Base-by-base conservation (phyloP, 345 rosid genomes). In the Corchorus capsularis region DNA sequence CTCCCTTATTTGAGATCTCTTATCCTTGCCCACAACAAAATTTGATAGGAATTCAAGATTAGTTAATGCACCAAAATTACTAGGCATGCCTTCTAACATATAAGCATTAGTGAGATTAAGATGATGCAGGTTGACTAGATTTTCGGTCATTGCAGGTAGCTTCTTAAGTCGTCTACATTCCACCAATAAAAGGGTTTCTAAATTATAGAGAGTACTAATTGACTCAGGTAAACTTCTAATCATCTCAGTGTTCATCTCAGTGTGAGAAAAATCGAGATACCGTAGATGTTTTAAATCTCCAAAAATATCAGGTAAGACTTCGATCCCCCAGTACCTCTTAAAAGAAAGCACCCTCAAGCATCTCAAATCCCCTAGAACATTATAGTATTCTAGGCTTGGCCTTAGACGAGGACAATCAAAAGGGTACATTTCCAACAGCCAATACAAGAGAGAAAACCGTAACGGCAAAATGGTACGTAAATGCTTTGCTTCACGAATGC, bases 381-480 rank as follows among this genome's bases (percentile, higher is more conserved):
- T 7, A 68, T 74, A 27, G 27, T 0, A 27, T 27, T 27, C 27
- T 72, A 62, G 15, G 4, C 0, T 0, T 0, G 3, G n/a, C n/a
- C n/a, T n/a, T n/a, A n/a, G n/a, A n/a, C n/a, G n/a, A n/a, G n/a
- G n/a, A n/a, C n/a, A n/a, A n/a, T n/a, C n/a, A n/a, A n/a, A n/a
- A n/a, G n/a, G n/a, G n/a, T n/a, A n/a, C n/a, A n/a, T n/a, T n/a
- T n/a, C n/a, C n/a, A n/a, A n/a, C n/a, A n/a, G 9, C 0, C 27
- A 17, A 20, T 20, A 54, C 20, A 67, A 67, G n/a, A n/a, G n/a
- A n/a, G n/a, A n/a, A n/a, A 79, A 79, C 67, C 80, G 75, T 41
- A 79, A 75, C 16, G 85, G 85, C 34, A 87, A 53, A 76, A 85
- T 77, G 6, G 91, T 80, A 16, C 89, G 73, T 41, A 87, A 75